Percentiles rank a stretch among this genome's conserved stretches.
Evolutionary conservation across 768 basidiomycete species (phyloP).

Genomic region (Tremella fuciformis): DNA sequence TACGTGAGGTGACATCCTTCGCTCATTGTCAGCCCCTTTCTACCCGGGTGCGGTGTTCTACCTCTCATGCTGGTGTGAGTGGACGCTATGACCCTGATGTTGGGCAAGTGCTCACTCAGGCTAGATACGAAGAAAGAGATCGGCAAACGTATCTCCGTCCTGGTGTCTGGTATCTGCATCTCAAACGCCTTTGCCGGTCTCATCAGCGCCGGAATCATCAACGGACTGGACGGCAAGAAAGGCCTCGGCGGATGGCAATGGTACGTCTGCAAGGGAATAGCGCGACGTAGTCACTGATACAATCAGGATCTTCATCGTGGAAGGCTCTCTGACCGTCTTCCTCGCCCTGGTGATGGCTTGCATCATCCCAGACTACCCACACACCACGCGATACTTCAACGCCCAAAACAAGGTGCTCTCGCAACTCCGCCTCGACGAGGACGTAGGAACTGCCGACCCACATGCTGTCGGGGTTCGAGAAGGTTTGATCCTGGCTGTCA

Average conservation of each 20-base stretch:
- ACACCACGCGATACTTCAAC: conserved; percentile 67
- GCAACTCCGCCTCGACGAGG: conserved; percentile 37
- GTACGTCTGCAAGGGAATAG: too few species aligned
- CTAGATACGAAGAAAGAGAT: not conserved
- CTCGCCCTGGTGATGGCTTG: conserved; percentile 31
- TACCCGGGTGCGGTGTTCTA: conserved; percentile 47
- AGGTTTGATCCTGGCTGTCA: conserved; percentile 38
- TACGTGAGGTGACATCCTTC: not conserved
- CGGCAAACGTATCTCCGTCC: not conserved
- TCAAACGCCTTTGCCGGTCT: conserved; percentile 46
- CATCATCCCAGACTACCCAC: conserved; percentile 70
- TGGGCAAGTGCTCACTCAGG: conserved; percentile 42
- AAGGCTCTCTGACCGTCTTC: conserved; percentile 19
- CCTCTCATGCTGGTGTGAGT: conserved; percentile 36
- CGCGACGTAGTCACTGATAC: too few species aligned
- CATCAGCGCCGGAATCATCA: conserved; percentile 44
- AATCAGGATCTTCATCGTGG: conserved; percentile 34
- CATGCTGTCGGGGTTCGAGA: conserved; percentile 18
- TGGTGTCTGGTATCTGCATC: conserved; percentile 1
- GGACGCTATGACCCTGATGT: conserved; percentile 38
- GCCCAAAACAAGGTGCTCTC: conserved; percentile 28
- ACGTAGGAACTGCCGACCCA: conserved; percentile 40
- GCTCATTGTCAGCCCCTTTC: conserved; percentile 34
- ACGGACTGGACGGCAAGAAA: conserved; percentile 28
- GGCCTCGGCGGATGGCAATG: conserved; percentile 50